Base-by-base conservation (phyloP, 2,329 filamentous ascomycete species). In the Pyrenochaeta sp. region DNA sequence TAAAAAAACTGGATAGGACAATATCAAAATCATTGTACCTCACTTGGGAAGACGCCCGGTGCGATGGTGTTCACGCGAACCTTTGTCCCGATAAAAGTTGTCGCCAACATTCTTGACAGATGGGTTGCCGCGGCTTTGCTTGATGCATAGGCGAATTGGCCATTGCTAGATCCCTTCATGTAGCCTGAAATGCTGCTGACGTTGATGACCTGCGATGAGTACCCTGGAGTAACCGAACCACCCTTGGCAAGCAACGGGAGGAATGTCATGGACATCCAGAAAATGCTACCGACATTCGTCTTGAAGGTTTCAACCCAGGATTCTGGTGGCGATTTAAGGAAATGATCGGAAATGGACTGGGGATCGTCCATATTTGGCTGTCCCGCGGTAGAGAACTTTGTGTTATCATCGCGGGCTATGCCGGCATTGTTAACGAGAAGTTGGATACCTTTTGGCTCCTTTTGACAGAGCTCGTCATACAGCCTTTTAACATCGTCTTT, bases 371-470 rank as follows among this genome's bases (percentile, higher is more conserved):
- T 37, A 7, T 37, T 11, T 6, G 35, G 35, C n/a, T 37, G 35
- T 2, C 35, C 35, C 6, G 35, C 35, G 17, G 35, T 20, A 10
- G 35, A 37, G 12, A 37, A 37, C 17, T 37, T 37, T 3, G 35
- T 37, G 35, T 37, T 37, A 18, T 37, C 35, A 12, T 37, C 35
- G 1, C 35, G 7, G n/a, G 83, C 81, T 49, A 84, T 77, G 1
- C 83, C 82, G 7, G 81, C 82, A 48, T 83, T 83, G 66, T 83
- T 84, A 17, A 84, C 80, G 6, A 84, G 75, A 40, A 86, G 65
- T 50, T 85, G 81, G 27, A 86, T 80, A 3, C 82, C 82, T 7
- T 80, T 78, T 1, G 79, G 72, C 61, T 85, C 83, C 53, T 80
- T 79, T 51, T 73, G 54, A 43, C 67, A 64, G 10, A 81, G 60